Base-by-base conservation (phyloP, 352 stramenopile genomes). In the Thalassiosira ordinaria region DNA sequence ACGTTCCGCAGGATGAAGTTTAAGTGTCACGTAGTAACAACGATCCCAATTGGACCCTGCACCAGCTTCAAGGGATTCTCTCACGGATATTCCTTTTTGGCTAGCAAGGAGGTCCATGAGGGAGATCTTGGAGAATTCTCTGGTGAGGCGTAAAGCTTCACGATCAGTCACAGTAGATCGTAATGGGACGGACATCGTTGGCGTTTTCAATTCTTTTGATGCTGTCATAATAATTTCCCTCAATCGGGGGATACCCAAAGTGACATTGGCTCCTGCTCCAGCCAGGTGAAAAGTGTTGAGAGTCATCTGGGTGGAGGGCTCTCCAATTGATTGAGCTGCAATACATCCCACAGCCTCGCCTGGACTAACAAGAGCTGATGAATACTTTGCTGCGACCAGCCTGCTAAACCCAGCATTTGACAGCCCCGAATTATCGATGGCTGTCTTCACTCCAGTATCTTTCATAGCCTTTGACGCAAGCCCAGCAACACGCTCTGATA, bases 221-320 rank as follows among this genome's bases (percentile, higher is more conserved):
- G 97, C 98, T 49, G 97, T 99, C 98, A 99, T 99, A 74, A 99
- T 99, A 73, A 99, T 99, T 92, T 99, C 98, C 79, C 98, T 93
- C 81, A 99, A 87, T 85, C 98, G 97, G 57, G 98, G 98, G 82
- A 99, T 99, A 83, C 98, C 97, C 44, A 99, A 91, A 29, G 98
- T 99, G 46, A 99, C 98, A 89, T 99, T 99, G 44, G 97, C 98
- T 37, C 97, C 97, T 82, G 97, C 97, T 49, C 98, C 98, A 55
- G 98, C 98, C 85, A 99, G 93, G 84, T 99, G 98, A 91, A 99
- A 99, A 33, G 98, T 99, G 91, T 99, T 99, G 8, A 99, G 93
- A 62, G 98, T 99, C 98, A 99, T 99, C 88, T 99, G 98, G 5
- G 98, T 99, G 31, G 97, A 99, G n/a, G 98, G 98, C 84, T 99